These are phyloP conservation scores for Dendrostoma leiphaemia DNA, from an alignment of 2,329 filamentous ascomycete genomes.

Conservation along the genomic window DNA sequence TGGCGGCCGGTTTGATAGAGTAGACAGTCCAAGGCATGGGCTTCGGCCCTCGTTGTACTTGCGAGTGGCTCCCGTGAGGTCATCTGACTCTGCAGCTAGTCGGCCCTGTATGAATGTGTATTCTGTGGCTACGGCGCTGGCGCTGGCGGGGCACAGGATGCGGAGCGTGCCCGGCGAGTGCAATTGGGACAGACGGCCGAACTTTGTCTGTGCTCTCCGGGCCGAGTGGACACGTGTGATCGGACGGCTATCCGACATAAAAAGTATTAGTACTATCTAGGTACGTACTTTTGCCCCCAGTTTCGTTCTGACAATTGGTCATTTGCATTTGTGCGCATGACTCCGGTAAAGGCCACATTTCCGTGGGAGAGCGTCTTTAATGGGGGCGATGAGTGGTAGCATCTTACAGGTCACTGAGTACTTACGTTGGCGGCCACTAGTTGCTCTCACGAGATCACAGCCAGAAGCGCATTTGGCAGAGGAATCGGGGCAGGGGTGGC, in stretches of 20 bases:
- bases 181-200: neutral
- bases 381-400: neutral
- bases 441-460: too few species aligned
- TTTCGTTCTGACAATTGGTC: neutral
- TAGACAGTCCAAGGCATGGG: slow-evolving; percentile 31
- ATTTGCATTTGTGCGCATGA: neutral
- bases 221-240: neutral
- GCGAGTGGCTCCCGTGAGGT: too few species aligned
- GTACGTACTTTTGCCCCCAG: neutral
- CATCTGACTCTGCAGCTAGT: too few species aligned
- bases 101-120: too few species aligned
- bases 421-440: too few species aligned
- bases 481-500: neutral
- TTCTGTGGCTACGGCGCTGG: neutral
- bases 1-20: slow-evolving; percentile 85
- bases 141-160: neutral
- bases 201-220: slow-evolving; percentile 11
- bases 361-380: too few species aligned
- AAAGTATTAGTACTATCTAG: too few species aligned
- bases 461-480: too few species aligned
- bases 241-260: neutral
- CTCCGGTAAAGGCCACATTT: neutral
- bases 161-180: too few species aligned
- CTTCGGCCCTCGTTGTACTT: too few species aligned
- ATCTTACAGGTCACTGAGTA: neutral